Evolutionary conservation across 179 eudicot genomes (phyloP).

Genomic region (Silene vulgaris): DNA sequence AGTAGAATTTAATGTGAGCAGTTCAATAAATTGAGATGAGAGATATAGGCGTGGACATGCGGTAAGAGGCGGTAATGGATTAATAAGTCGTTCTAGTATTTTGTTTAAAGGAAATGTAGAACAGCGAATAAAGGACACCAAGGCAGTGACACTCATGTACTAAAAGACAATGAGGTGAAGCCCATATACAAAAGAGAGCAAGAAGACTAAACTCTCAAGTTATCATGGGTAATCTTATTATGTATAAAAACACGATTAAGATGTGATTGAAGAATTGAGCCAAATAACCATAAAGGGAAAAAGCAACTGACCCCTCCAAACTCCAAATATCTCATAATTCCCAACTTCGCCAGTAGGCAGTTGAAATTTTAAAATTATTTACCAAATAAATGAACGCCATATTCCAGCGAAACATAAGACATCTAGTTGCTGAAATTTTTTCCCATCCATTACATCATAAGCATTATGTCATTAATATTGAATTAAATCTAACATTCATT

Average conservation of each 20-base stretch:
- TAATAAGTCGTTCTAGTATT: neutral
- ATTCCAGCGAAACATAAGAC: neutral
- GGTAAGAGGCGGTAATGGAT: neutral
- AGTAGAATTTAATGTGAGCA: neutral
- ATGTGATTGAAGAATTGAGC: neutral
- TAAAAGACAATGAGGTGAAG: neutral
- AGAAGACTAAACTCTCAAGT: neutral
- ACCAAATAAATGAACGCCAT: neutral
- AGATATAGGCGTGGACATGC: neutral
- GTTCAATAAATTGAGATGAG: neutral
- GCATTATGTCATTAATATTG: neutral
- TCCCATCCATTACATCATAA: neutral
- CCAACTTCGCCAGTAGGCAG: neutral
- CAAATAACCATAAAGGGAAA: neutral
- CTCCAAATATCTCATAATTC: neutral
- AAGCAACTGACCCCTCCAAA: neutral
- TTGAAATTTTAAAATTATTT: neutral
- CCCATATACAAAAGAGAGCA: slow-evolving; percentile 1
- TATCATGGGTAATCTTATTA: neutral
- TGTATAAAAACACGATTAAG: neutral
- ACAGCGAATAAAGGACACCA: neutral
- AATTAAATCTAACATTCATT: too few species aligned
- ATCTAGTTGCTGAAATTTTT: neutral
- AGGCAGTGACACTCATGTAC: neutral
- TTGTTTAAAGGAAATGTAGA: neutral